These are phyloP conservation scores for Gaertneriomyces semiglobifer DNA, from an alignment of 192 early-diverging fungal genomes.

Conservation along the genomic window DNA sequence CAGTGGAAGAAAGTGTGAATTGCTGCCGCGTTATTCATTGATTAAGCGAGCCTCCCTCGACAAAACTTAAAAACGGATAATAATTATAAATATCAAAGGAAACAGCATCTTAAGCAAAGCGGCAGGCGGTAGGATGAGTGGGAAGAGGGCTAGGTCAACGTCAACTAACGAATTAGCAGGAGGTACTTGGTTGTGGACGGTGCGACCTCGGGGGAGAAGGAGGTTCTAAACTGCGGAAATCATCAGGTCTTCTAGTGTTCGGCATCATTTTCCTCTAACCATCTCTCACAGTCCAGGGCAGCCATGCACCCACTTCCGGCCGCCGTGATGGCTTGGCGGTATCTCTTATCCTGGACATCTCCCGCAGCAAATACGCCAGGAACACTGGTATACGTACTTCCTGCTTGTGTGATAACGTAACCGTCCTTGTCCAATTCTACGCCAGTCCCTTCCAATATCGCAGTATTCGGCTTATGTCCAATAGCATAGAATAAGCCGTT, in stretches of 20 bases:
- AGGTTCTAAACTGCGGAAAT: too few species aligned
- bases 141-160: too few species aligned
- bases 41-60: too few species aligned
- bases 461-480: slow-evolving; percentile 83
- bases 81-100: too few species aligned
- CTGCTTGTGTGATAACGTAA: slow-evolving; percentile 64
- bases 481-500: slow-evolving; percentile 98
- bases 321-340: slow-evolving; percentile 90
- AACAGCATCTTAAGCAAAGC: too few species aligned
- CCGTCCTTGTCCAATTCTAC: slow-evolving; percentile 79
- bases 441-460: slow-evolving; percentile 41
- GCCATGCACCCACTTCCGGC: slow-evolving; percentile 98
- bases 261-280: slow-evolving; percentile 57
- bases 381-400: slow-evolving; percentile 73
- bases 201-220: too few species aligned
- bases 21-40: too few species aligned
- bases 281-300: slow-evolving; percentile 92
- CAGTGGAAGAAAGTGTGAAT: too few species aligned
- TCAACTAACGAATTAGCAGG: too few species aligned
- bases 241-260: not conserved
- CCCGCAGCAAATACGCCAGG: slow-evolving; percentile 93
- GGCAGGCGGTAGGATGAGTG: too few species aligned
- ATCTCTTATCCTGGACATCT: slow-evolving; percentile 93
- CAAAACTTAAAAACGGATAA: too few species aligned
- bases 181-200: too few species aligned